Conservation (phyloP, 495 filamentous ascomycete species). For the Immersiella caudata region DNA sequence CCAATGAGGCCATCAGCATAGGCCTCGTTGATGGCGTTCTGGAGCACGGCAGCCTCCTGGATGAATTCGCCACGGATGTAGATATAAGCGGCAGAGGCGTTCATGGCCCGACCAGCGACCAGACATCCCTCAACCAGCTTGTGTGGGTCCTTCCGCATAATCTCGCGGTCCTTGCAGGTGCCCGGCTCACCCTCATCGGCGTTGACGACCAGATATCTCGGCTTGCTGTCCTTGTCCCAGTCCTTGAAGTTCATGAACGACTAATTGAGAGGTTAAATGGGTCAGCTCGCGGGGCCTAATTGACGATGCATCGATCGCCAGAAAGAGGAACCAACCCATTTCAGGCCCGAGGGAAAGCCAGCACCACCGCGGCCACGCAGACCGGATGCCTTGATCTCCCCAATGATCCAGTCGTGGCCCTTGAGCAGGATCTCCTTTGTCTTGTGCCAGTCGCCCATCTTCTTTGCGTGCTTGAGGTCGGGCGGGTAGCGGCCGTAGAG, state of each 20-base stretch:
- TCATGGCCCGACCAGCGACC: constrained; percentile 95
- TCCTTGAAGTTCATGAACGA: constrained; percentile 99
- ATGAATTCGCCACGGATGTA: constrained; percentile 99
- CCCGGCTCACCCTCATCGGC: constrained; percentile 98
- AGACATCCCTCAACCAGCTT: constrained; percentile 97
- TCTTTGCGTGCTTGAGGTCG: constrained; percentile 92
- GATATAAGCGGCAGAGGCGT: constrained; percentile 97
- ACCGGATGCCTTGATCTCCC: constrained; percentile 93
- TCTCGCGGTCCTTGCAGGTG: constrained; percentile 99
- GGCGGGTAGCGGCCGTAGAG: constrained; percentile 89
- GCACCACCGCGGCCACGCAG: constrained; percentile 95
- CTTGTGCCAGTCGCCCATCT: constrained; percentile 99
- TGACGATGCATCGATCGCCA: not conserved
- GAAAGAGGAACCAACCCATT: constrained; percentile 75
- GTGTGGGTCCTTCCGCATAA: constrained; percentile 99
- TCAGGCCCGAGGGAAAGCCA: constrained; percentile 96
- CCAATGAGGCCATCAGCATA: constrained; percentile 92
- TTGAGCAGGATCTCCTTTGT: constrained; percentile 98
- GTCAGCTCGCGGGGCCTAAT: constrained; percentile 31
- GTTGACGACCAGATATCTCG: constrained; percentile 95
- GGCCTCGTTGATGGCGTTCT: constrained; percentile 95
- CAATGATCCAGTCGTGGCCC: constrained; percentile 98
- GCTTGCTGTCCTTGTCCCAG: constrained; percentile 97
- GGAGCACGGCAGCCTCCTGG: constrained; percentile 90
- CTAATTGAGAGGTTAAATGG: constrained; percentile 46